Base-by-base conservation (phyloP, 306 rosid species). In the Fragaria iinumae region DNA sequence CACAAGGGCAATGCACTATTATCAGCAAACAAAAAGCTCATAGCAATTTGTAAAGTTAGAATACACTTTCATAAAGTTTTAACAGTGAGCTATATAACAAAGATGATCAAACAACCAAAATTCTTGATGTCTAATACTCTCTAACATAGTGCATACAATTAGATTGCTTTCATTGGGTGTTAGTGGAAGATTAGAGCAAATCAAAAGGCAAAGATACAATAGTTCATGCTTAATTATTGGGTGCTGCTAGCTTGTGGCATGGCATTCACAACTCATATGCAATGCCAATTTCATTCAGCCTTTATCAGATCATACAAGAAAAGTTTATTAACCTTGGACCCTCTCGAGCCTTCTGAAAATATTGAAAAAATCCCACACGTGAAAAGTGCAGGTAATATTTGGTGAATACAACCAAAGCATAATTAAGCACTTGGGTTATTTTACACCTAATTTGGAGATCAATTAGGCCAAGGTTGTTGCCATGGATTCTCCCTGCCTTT, bases 1-100 rank as follows among this genome's bases (percentile, higher is more conserved):
- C 43, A 17, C 11, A 76, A 34, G 20, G 49, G 38, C 20, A 64
- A 47, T 73, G 72, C 59, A 20, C 77, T 43, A 65, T 25, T 43
- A 29, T 25, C 17, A 38, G 29, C 74, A 43, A 79, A 60, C 45
- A 76, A 69, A 74, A 77, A 55, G 64, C 3, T 17, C 34, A 41
- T 68, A 82, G 68, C 83, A 85, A 71, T 39, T 79, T 73, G 84
- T 73, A 85, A 82, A 79, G 88, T 45, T 23, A 27, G 21, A 69
- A 74, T 45, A 16, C 67, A 45, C 66, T 60, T 74, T 53, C 11
- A 20, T 12, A 75, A 79, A 81, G 79, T 49, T 52, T 23, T 7
- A 72, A 14, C 55, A 52, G 32, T 13, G 57, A 52, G 47, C 67
- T 49, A 50, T 32, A 32, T 3, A 38, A 13, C 39, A 68, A 62